Percentiles rank a stretch among this genome's conserved stretches.
phyloP scores from a whole-genome alignment of 768 basidiomycete species.

The Pleurotus giganteus region DNA sequence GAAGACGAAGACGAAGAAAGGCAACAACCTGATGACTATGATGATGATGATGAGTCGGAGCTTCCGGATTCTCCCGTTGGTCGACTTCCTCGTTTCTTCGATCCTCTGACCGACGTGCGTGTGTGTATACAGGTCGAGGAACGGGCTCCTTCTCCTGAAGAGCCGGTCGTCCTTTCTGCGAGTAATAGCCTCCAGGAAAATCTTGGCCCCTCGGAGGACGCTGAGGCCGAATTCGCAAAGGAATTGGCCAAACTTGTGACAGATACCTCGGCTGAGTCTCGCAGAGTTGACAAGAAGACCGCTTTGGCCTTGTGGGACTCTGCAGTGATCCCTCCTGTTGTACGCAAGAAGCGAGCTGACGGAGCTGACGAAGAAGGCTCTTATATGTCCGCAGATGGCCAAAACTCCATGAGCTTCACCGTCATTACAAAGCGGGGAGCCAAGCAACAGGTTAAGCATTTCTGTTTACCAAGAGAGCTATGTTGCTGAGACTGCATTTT shows the following conservation, averaged over 20 bases:
- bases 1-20: slow-evolving; percentile 51
- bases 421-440: slow-evolving; percentile 91
- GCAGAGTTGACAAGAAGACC: slow-evolving; percentile 87
- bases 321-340: slow-evolving; percentile 65
- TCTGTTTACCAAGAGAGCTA: not conserved
- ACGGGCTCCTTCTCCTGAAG: slow-evolving; percentile 81
- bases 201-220: slow-evolving; percentile 83
- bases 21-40: slow-evolving; percentile 53
- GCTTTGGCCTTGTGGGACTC: slow-evolving; percentile 89
- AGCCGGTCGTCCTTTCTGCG: slow-evolving; percentile 66
- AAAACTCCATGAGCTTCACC: slow-evolving; percentile 83
- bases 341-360: slow-evolving; percentile 64
- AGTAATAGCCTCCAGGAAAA: slow-evolving; percentile 58
- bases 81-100: not conserved
- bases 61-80: slow-evolving; percentile 56
- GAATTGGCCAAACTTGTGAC: slow-evolving; percentile 95
- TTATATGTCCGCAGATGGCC: slow-evolving; percentile 19
- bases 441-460: slow-evolving; percentile 73
- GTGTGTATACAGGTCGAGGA: slow-evolving; percentile 47
- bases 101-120: not conserved
- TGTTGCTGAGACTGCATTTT: slow-evolving; percentile 8
- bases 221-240: slow-evolving; percentile 90
- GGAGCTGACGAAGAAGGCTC: slow-evolving; percentile 52
- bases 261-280: slow-evolving; percentile 77
- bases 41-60: slow-evolving; percentile 56